Base-by-base conservation (phyloP, 1,284 basidiomycete genomes). In the Puccinia triticina region DNA sequence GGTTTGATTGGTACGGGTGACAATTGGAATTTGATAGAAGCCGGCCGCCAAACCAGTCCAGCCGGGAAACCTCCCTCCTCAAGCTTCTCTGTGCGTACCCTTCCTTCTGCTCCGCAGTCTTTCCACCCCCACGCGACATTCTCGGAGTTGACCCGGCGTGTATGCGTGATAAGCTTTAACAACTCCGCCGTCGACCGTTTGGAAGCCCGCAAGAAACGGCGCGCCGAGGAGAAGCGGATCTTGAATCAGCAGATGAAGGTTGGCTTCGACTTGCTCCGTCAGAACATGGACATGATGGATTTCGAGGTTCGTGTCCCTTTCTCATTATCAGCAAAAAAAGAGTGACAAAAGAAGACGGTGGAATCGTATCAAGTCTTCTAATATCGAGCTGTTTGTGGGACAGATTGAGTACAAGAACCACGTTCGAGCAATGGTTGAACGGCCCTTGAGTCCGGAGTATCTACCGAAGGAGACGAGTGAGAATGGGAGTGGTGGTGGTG, bases 391-490 rank as follows among this genome's bases (percentile, higher is more conserved):
- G 10, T 1, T 77, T 23, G 32, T 34, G 7, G 37, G 1, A 37
- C 43, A 81, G 79, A 81, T 81, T 55, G 79, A 81, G 40, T 81
- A 81, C 50, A 81, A 81, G 79, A 81, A 73, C 23, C 71, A 73
- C 14, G 79, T 81, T 14, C 32, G 79, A 81, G 57, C 48, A 16
- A 48, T 81, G 46, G 71, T 74, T 26, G 57, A 64, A 18, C 37
- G 21, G 61, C 79, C 79, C 7, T 50, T 81, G 16, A 48, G 61
- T 76, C 16, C 53, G 16, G 74, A 48, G n/a, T 50, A 77, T 29
- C 55, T 59, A 53, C n/a, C 37, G 34, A 57, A 12, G 18, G 53
- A 37, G 32, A 26, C 55, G 23, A 43, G 4, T 43, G 73, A 75
- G 37, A 34, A 18, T 18, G 5, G 29, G 29, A 43, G 12, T 55